A percentile compares a stretch with the other conserved stretches of the same genome.
These are phyloP conservation scores for Ephemerocybe angulata DNA, from an alignment of 768 basidiomycete species.

Conservation along the genomic window DNA sequence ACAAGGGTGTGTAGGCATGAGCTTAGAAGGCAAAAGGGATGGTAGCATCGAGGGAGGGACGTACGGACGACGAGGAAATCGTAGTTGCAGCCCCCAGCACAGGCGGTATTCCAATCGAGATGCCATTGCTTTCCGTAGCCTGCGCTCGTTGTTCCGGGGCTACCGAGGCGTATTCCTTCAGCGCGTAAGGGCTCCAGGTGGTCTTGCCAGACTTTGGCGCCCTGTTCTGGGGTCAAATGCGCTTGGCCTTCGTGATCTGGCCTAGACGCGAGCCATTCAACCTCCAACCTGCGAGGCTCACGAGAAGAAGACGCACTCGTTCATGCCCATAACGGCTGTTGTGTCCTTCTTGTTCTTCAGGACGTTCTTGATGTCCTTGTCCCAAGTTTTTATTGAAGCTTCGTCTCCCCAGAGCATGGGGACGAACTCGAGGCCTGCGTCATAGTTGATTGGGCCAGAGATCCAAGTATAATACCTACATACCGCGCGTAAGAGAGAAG, in stretches of 20 bases:
- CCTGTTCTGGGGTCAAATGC: conserved; percentile 45
- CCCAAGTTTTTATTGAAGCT: conserved; percentile 36
- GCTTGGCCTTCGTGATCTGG: conserved; percentile 41
- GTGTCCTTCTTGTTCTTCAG: conserved; percentile 18
- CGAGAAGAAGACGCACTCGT: neutral
- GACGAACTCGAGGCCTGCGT: conserved; percentile 44
- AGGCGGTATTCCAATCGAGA: conserved; percentile 47
- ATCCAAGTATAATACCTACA: conserved; percentile 56
- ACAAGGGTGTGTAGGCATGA: neutral
- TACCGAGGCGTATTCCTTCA: conserved; percentile 45
- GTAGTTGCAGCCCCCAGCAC: conserved; percentile 47
- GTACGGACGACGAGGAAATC: conserved; percentile 56
- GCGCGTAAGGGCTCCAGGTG: conserved; percentile 49
- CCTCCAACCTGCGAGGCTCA: no score
- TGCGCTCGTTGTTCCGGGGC: conserved; percentile 50
- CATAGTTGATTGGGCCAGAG: conserved; percentile 20
- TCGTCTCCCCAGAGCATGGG: conserved; percentile 54
- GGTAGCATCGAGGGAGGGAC: conserved; percentile 14
- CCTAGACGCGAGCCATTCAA: no score
- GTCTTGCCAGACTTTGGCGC: conserved; percentile 47
- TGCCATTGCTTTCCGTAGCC: conserved; percentile 54
- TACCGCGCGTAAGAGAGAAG: neutral
- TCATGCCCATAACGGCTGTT: neutral
- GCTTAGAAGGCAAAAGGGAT: neutral
- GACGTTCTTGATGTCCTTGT: conserved; percentile 37